A percentile compares a stretch with the other conserved stretches of the same genome.
Evolutionary conservation across 495 filamentous ascomycete species (phyloP).

Genomic region (Penicillium mononematosum): DNA sequence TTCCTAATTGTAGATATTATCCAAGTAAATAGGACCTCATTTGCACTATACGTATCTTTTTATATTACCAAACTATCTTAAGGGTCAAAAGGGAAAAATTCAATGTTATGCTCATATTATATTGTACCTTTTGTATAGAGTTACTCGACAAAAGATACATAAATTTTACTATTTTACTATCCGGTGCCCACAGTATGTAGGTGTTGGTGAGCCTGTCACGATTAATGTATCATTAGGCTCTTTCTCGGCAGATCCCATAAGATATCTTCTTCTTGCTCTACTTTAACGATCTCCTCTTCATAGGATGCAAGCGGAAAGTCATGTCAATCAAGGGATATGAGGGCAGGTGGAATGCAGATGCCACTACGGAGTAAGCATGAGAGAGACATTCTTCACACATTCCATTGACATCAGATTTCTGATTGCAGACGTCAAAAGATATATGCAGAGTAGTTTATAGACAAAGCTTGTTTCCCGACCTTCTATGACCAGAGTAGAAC

Average conservation of each 20-base stretch:
- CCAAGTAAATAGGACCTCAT: too few species aligned
- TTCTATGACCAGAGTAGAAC: background rate
- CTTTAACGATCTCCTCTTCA: background rate
- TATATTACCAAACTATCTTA: too few species aligned
- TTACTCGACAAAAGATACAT: too few species aligned
- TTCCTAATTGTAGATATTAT: too few species aligned
- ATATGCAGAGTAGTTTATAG: background rate
- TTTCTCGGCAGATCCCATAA: background rate
- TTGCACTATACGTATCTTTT: too few species aligned
- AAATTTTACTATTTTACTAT: too few species aligned
- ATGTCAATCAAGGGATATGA: conserved; percentile 12
- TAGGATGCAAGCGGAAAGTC: background rate
- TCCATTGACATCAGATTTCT: conserved; percentile 20
- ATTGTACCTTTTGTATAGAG: too few species aligned
- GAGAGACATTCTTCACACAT: conserved; percentile 6
- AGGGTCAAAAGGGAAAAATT: too few species aligned
- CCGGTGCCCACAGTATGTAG: too few species aligned
- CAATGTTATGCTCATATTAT: too few species aligned
- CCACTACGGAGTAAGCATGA: conserved; percentile 3
- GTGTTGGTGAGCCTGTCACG: too few species aligned
- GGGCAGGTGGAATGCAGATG: conserved; percentile 4
- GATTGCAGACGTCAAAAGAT: background rate
- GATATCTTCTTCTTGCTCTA: background rate
- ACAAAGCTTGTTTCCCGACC: background rate
- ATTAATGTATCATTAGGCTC: too few species aligned